Evolutionary conservation across 1,139 yeast genomes (phyloP).

Genomic region (Candida tetrigidarum): DNA sequence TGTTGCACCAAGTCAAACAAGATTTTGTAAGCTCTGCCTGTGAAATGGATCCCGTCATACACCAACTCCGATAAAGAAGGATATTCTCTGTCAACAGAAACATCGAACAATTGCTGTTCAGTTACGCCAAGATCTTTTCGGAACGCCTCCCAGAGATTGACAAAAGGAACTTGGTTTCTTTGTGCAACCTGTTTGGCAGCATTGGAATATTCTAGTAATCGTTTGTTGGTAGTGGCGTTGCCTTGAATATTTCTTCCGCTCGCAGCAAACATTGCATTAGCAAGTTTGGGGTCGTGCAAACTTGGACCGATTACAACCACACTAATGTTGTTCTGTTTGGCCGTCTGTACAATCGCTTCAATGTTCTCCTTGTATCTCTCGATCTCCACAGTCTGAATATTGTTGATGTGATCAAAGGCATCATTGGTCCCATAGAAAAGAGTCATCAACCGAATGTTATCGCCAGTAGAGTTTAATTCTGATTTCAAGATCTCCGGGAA

Average conservation of each 20-base stretch:
- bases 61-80: slow-evolving; percentile 23
- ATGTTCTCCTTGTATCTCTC: slow-evolving; percentile 53
- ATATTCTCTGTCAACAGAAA: slow-evolving; percentile 10
- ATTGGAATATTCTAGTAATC: slow-evolving; percentile 52
- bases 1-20: slow-evolving; percentile 47
- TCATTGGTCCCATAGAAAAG: slow-evolving; percentile 84
- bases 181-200: slow-evolving; percentile 51
- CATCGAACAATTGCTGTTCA: slow-evolving; percentile 20
- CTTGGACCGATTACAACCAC: slow-evolving; percentile 68
- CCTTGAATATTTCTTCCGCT: slow-evolving; percentile 11
- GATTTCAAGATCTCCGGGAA: slow-evolving; percentile 50
- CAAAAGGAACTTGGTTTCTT: slow-evolving; percentile 50
- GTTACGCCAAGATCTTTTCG: slow-evolving; percentile 23
- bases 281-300: slow-evolving; percentile 45
- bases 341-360: slow-evolving; percentile 38
- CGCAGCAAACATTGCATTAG: slow-evolving; percentile 4
- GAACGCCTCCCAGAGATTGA: slow-evolving; percentile 56
- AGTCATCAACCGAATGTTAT: slow-evolving; percentile 45
- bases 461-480: slow-evolving; percentile 36
- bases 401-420: slow-evolving; percentile 58
- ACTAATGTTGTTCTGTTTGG: slow-evolving; percentile 44
- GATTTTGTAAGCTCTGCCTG: slow-evolving; percentile 60
- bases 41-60: slow-evolving; percentile 72
- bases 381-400: slow-evolving; percentile 58
- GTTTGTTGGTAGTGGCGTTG: slow-evolving; percentile 25